Evolutionary conservation across 1,284 basidiomycete genomes (phyloP).

Genomic region (Ceratobasidium papillatum): DNA sequence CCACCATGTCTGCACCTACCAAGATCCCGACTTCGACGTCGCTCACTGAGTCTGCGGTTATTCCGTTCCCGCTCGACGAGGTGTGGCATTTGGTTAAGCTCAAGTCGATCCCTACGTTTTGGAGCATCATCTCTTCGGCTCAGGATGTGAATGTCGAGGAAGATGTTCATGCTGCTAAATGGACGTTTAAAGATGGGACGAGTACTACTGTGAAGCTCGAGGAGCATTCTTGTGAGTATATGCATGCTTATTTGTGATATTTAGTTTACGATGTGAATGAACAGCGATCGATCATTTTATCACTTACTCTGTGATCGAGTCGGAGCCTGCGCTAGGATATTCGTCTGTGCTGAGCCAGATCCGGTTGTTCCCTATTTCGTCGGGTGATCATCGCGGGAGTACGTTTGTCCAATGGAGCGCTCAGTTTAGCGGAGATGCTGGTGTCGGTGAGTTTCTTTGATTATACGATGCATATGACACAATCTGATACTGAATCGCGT

Average conservation of each 20-base stretch:
- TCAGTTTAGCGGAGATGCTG: slow-evolving; percentile 35
- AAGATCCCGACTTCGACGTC: slow-evolving; percentile 30
- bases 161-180: slow-evolving; percentile 27
- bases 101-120: slow-evolving; percentile 38
- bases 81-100: slow-evolving; percentile 34
- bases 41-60: slow-evolving; percentile 33
- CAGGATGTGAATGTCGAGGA: slow-evolving; percentile 34
- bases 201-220: slow-evolving; percentile 19
- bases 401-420: slow-evolving; percentile 40
- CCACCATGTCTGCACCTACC: slow-evolving; percentile 5
- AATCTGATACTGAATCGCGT: neutral
- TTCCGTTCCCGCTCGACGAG: slow-evolving; percentile 32
- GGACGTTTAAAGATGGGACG: slow-evolving; percentile 36
- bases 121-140: slow-evolving; percentile 26
- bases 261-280: neutral
- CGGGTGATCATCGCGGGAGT: slow-evolving; percentile 16
- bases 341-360: slow-evolving; percentile 38
- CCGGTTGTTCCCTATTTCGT: slow-evolving; percentile 32
- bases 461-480: neutral
- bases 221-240: slow-evolving; percentile 29
- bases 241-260: neutral
- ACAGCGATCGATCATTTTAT: slow-evolving; percentile 37
- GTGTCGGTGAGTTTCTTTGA: slow-evolving; percentile 17
- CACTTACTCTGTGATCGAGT: slow-evolving; percentile 35
- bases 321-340: slow-evolving; percentile 22